phyloP scores from a whole-genome alignment of 768 basidiomycete genomes.

The Leucocoprinus sp. region DNA sequence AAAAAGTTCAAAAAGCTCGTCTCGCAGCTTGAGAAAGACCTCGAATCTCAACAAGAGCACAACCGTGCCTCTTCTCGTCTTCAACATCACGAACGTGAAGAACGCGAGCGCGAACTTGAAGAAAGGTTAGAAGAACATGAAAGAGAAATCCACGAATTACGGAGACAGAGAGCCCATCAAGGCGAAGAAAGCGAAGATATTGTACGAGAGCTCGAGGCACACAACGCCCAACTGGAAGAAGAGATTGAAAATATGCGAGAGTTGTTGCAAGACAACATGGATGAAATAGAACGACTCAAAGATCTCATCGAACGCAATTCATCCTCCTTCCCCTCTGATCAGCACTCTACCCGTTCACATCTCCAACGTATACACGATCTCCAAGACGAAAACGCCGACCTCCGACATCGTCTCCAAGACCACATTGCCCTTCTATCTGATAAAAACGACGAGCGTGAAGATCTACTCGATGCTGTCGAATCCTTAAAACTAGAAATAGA shows the following conservation, averaged over 20 bases:
- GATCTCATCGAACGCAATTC: slow-evolving; percentile 57
- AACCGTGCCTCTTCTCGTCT: slow-evolving; percentile 30
- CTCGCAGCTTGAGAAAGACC: slow-evolving; percentile 72
- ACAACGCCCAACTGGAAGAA: slow-evolving; percentile 64
- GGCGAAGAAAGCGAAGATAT: slow-evolving; percentile 42
- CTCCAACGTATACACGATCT: slow-evolving; percentile 48
- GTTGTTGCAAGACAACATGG: slow-evolving; percentile 72
- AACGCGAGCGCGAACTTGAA: slow-evolving; percentile 8
- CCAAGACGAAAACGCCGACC: slow-evolving; percentile 55
- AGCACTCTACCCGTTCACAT: slow-evolving; percentile 13
- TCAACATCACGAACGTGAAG: slow-evolving; percentile 6
- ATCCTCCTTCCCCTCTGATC: too few species aligned
- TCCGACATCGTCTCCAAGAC: slow-evolving; percentile 49
- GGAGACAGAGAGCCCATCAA: slow-evolving; percentile 34
- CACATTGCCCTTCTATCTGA: slow-evolving; percentile 46
- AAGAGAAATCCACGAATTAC: slow-evolving; percentile 60
- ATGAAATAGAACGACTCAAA: slow-evolving; percentile 69
- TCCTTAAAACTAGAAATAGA: slow-evolving; percentile 60
- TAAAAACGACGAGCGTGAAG: slow-evolving; percentile 66
- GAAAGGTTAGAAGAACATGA: slow-evolving; percentile 33
- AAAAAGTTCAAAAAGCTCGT: slow-evolving; percentile 90
- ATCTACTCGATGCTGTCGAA: slow-evolving; percentile 59
- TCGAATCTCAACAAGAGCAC: slow-evolving; percentile 58
- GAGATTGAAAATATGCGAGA: slow-evolving; percentile 64
- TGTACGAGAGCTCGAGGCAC: slow-evolving; percentile 47